Base-by-base conservation (phyloP, 345 rosid genomes). In the Stellera chamaejasme region DNA sequence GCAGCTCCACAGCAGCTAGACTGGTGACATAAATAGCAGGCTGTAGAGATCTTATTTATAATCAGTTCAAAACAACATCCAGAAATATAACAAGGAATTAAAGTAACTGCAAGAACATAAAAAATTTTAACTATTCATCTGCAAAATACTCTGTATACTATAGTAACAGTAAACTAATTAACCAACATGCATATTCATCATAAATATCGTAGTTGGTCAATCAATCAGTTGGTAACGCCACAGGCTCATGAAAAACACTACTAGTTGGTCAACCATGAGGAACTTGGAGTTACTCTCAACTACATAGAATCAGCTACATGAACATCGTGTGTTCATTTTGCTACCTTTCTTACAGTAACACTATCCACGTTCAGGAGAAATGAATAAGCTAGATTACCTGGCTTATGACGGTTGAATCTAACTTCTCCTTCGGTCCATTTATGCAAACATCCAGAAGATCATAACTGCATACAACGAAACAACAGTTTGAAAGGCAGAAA, bases 11-110 rank as follows among this genome's bases (percentile, higher is more conserved):
- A 12, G 99, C 97, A 46, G 99, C 99, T 62, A 94, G 76, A 75
- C 99, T 90, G 43, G 99, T 87, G 69, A 94, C 97, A 75, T 90
- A 94, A 59, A 94, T 94, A 69, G 96, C 99, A 64, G 99, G 99
- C 99, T 94, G 89, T 53, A 63, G 55, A 55, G 48, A 70, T 25
- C 51, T 32, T 27, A 42, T 42, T 48, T 50, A 16, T 23, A 19
- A 58, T 41, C 0, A 19, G 23, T 19, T 19, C 23, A 19, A 19
- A 19, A 19, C n/a, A 19, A 19, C 23, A 19, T 0, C 23, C 23
- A 19, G 23, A 19, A 19, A 19, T 19, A 19, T 19, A 19, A 19
- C 23, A n/a, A n/a, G 23, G 23, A 19, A 19, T 19, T 19, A 1
- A 45, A 13, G 19, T 9, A 13, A 12, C 5, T 4, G 23, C 45